phyloP scores from a whole-genome alignment of 1,139 yeast genomes.

The Kodamaea sp. region DNA sequence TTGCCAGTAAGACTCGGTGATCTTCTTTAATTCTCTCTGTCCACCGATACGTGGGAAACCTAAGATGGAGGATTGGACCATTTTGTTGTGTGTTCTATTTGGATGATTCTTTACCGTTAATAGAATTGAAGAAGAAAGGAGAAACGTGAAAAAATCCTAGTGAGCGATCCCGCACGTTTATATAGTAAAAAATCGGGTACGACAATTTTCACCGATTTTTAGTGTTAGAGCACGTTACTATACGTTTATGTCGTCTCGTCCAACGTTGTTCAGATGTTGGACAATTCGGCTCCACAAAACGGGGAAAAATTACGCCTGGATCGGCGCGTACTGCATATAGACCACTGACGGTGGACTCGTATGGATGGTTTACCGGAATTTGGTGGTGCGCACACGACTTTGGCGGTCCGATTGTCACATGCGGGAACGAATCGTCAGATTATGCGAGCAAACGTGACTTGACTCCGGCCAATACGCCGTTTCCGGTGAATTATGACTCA shows the following conservation, averaged over 20 bases:
- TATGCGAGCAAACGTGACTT: slow-evolving; percentile 1
- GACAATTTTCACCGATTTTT: slow-evolving; percentile 1
- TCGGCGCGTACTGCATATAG: slow-evolving; percentile 1
- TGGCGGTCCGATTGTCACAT: slow-evolving; percentile 1
- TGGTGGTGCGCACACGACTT: too few relatives aligned
- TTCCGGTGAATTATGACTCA: too few relatives aligned
- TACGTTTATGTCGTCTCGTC: slow-evolving; percentile 1
- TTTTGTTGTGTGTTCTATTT: slow-evolving; percentile 24
- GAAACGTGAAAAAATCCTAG: background rate
- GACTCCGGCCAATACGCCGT: too few relatives aligned
- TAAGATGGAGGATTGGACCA: slow-evolving; percentile 95
- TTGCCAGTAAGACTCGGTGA: slow-evolving; percentile 98
- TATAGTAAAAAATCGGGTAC: slow-evolving; percentile 8
- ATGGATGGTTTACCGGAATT: slow-evolving; percentile 6
- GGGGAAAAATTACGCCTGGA: slow-evolving; percentile 4
- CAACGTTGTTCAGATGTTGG: too few relatives aligned
- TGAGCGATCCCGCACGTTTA: slow-evolving; percentile 8
- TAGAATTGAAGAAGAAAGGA: background rate
- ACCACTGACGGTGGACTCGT: slow-evolving; percentile 1
- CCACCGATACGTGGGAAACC: slow-evolving; percentile 99
- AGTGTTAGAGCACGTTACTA: slow-evolving; percentile 6
- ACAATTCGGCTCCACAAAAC: background rate
- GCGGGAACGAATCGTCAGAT: background rate
- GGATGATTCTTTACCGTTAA: background rate
- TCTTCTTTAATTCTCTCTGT: slow-evolving; percentile 97